These are phyloP conservation scores for Inga oerstediana DNA, from an alignment of 306 rosid species.

Conservation along the genomic window DNA sequence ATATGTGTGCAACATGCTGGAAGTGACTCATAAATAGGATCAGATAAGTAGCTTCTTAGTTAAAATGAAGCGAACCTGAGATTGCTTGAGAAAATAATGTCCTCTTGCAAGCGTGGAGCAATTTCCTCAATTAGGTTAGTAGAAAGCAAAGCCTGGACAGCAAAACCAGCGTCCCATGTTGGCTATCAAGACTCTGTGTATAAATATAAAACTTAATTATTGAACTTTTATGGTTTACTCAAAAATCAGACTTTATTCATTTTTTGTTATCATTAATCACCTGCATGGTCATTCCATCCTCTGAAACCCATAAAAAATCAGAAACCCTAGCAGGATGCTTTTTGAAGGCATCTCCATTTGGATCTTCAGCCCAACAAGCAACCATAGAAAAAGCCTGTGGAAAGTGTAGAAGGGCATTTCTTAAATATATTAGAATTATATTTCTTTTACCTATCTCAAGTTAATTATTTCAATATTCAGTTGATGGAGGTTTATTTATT, in stretches of 20 bases:
- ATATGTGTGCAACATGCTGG: too few species aligned
- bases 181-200: not conserved
- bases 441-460: not conserved
- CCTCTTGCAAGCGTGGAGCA: not conserved
- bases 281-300: constrained; percentile 15
- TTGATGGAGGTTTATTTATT: not conserved
- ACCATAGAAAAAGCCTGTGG: not conserved
- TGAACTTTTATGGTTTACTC: not conserved
- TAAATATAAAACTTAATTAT: not conserved
- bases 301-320: not conserved
- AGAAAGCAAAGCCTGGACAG: not conserved
- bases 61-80: not conserved
- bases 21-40: too few species aligned
- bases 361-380: constrained; percentile 12
- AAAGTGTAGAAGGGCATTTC: not conserved
- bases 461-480: not conserved
- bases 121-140: not conserved
- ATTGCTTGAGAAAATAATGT: not conserved
- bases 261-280: not conserved
- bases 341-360: constrained; percentile 2
- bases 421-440: not conserved
- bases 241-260: not conserved
- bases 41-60: not conserved
- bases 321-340: not conserved
- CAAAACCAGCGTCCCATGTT: not conserved